A percentile compares a stretch with the other conserved stretches of the same genome.
These are phyloP conservation scores for Colletotrichum gigasporum DNA, from an alignment of 2,329 filamentous ascomycete genomes.

Conservation along the genomic window DNA sequence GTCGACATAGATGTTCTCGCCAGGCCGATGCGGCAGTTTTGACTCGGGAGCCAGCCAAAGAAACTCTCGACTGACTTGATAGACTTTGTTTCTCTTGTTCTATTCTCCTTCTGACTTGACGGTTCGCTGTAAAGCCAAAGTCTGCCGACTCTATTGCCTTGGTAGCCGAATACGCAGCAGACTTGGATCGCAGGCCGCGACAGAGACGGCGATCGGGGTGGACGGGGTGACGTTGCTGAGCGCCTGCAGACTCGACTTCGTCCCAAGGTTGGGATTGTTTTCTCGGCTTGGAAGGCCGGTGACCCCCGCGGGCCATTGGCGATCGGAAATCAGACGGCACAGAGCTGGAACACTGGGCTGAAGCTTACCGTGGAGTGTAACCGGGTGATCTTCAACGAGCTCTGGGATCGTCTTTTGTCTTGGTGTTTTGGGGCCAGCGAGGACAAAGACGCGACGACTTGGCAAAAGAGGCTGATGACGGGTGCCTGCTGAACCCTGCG, in stretches of 20 bases:
- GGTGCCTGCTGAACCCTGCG: not conserved
- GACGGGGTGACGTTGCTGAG: not conserved
- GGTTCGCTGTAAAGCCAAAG: not conserved
- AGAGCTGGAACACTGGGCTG: conserved; percentile 28
- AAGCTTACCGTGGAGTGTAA: conserved; percentile 6
- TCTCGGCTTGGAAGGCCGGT: conserved; percentile 11
- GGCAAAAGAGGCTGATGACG: not conserved
- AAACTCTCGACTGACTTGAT: conserved; percentile 7
- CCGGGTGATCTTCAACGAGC: not conserved
- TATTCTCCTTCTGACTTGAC: not conserved
- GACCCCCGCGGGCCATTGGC: conserved; percentile 6
- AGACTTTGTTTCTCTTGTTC: conserved; percentile 5
- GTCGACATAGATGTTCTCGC: conserved; percentile 1
- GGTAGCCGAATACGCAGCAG: not conserved
- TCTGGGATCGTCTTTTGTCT: not conserved
- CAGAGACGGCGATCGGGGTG: not conserved
- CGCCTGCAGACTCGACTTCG: conserved; percentile 11
- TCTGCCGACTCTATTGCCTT: not conserved
- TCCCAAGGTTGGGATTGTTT: conserved; percentile 20
- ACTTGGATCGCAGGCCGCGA: too few species aligned
- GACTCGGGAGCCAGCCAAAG: not conserved
- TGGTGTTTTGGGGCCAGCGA: not conserved
- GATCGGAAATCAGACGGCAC: conserved; percentile 27
- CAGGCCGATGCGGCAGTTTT: not conserved
- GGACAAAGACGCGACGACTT: not conserved